These are phyloP conservation scores for Brassica napus DNA, from an alignment of 345 rosid genomes.

Conservation along the genomic window DNA sequence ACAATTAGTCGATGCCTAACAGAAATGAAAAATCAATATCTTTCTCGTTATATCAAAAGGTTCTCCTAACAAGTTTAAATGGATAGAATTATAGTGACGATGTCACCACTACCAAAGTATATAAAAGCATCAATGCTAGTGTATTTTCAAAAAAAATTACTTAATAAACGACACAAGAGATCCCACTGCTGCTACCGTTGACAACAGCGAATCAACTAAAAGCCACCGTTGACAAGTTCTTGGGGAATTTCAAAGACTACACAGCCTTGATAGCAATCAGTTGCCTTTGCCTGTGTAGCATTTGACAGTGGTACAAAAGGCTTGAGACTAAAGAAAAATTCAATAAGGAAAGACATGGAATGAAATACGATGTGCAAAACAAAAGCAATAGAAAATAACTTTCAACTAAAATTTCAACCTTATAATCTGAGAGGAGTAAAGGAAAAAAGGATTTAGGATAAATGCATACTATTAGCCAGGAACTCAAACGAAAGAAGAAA, in stretches of 20 bases:
- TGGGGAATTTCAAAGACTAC: slow-evolving; percentile 22
- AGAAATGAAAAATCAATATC: not conserved
- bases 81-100: not conserved
- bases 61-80: slow-evolving; percentile 19
- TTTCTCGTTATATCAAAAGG: not conserved
- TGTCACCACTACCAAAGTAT: slow-evolving; percentile 24
- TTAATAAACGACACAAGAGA: slow-evolving; percentile 1
- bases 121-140: slow-evolving; percentile 16
- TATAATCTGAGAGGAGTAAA: slow-evolving; percentile 6
- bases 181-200: slow-evolving; percentile 18
- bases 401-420: slow-evolving; percentile 16
- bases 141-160: slow-evolving; percentile 5
- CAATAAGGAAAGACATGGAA: slow-evolving; percentile 15
- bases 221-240: slow-evolving; percentile 29
- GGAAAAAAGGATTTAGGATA: slow-evolving; percentile 1
- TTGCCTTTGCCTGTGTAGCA: slow-evolving; percentile 28
- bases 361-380: slow-evolving; percentile 18
- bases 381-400: slow-evolving; percentile 15
- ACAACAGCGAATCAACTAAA: slow-evolving; percentile 30
- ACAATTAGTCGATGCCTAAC: not conserved
- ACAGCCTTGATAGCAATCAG: slow-evolving; percentile 32
- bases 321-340: slow-evolving; percentile 26
- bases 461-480: slow-evolving; percentile 22
- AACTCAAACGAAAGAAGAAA: slow-evolving; percentile 27
- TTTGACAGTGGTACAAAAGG: slow-evolving; percentile 36